Evolutionary conservation across 208 protist genomes (phyloP).

Genomic region (Zelonia costaricensis): DNA sequence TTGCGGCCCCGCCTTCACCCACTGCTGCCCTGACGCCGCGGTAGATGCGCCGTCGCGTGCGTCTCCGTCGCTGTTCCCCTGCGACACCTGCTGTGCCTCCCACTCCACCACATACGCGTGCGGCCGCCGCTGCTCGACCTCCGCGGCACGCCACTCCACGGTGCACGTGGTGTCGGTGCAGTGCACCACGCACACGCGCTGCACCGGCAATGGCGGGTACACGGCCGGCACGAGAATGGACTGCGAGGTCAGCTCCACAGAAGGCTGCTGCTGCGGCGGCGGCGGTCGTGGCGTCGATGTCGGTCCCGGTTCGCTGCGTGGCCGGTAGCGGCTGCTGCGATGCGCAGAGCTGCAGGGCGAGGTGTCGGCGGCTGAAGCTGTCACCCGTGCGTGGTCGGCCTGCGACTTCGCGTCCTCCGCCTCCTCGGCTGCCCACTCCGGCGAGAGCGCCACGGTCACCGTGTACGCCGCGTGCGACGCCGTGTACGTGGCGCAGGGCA

Average conservation of each 20-base stretch:
- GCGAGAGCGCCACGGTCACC: conserved; percentile 3
- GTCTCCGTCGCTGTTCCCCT: neutral
- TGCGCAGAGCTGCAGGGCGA: no score
- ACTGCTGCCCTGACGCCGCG: neutral
- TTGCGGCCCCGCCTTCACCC: neutral
- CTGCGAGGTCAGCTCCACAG: conserved; percentile 2
- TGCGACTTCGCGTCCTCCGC: neutral
- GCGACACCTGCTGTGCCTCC: neutral
- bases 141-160: conserved; percentile 1
- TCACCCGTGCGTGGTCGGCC: neutral
- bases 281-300: no score
- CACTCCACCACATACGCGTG: conserved; percentile 6
- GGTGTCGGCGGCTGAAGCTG: no score
- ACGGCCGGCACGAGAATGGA: conserved; percentile 5
- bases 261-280: neutral
- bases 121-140: conserved; percentile 3
- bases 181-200: neutral
- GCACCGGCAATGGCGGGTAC: conserved; percentile 1
- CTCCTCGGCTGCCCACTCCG: neutral
- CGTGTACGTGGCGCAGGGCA: neutral
- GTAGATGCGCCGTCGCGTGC: neutral
- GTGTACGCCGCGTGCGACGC: conserved; percentile 11
- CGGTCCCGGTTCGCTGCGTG: no score
- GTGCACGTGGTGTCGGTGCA: neutral
- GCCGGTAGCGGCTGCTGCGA: neutral